Evolutionary conservation across 345 rosid genomes (phyloP).

Genomic region (Erysimum cheiranthoides): DNA sequence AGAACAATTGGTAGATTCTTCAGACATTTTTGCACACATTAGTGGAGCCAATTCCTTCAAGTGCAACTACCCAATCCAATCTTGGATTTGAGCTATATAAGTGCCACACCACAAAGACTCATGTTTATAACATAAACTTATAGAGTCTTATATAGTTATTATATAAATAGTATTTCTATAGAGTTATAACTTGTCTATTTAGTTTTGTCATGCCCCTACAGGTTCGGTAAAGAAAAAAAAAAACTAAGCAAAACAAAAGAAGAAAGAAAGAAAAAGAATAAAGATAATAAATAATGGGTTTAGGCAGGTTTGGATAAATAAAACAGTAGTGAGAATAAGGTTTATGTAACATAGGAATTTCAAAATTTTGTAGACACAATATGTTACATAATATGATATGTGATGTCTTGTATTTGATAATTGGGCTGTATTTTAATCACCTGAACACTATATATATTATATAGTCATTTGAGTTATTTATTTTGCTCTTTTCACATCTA

Average conservation of each 20-base stretch:
- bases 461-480: background rate
- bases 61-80: slow-evolving; percentile 81
- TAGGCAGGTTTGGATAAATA: slow-evolving; percentile 37
- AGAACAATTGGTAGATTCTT: slow-evolving; percentile 73
- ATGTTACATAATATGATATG: background rate
- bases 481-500: slow-evolving; percentile 1
- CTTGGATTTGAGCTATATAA: slow-evolving; percentile 67
- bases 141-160: background rate
- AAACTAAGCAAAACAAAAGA: background rate
- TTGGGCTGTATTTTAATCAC: slow-evolving; percentile 7
- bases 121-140: slow-evolving; percentile 32
- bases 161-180: slow-evolving; percentile 30
- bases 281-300: slow-evolving; percentile 16
- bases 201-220: background rate
- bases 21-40: slow-evolving; percentile 84
- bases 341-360: slow-evolving; percentile 18
- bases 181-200: slow-evolving; percentile 25
- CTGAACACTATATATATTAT: slow-evolving; percentile 2
- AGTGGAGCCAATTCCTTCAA: slow-evolving; percentile 88
- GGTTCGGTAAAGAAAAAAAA: background rate
- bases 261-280: background rate
- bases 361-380: slow-evolving; percentile 28
- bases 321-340: slow-evolving; percentile 1
- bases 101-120: slow-evolving; percentile 15
- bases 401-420: slow-evolving; percentile 20